Base-by-base conservation (phyloP, 2,329 filamentous ascomycete species). In the Epichloe sp. region DNA sequence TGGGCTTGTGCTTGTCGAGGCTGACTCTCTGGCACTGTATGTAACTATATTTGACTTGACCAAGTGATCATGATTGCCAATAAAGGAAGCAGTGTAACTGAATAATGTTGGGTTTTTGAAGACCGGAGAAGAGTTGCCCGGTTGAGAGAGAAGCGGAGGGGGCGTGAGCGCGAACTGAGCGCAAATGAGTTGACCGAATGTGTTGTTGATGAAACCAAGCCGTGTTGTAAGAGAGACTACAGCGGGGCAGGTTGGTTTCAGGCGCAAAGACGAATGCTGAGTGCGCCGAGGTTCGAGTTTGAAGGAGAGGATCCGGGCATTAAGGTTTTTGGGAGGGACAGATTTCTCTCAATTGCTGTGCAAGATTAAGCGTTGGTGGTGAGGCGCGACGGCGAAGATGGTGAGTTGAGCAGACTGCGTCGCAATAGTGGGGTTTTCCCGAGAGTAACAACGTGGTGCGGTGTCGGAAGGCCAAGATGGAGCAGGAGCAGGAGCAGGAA, bases 11-110 rank as follows among this genome's bases (percentile, higher is more conserved):
- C 15, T 4, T 40, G 23, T 14, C n/a, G 17, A 48, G 36, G 41
- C 37, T 8, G 40, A 31, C 38, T 17, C 26, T 21, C 11, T 41
- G 47, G 35, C 41, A 46, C 47, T 49, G 40, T 48, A 48, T 42
- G 42, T 23, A 35, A 40, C 23, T 50, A 50, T 45, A 11, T 34
- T 43, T 43, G 43, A 5, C 42, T 36, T 43, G 34, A 38, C 37
- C 43, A 48, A 34, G 15, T 26, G 42, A 36, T 40, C 51, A 52
- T 52, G 47, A 12, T 52, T 43, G 42, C 47, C 31, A 37, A 15
- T 19, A 11, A 34, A 8, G 23, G 17, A 26, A 41, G 21, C 35
- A 2, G 37, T 8, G 4, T 36, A 12, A 38, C 23, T 17, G 23
- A 48, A 15, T 5, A 31, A 41, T 31, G 3, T 12, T 41, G 23